Conservation (phyloP, 108 stramenopile genomes). For the Pseudonitzschia multistriata region DNA sequence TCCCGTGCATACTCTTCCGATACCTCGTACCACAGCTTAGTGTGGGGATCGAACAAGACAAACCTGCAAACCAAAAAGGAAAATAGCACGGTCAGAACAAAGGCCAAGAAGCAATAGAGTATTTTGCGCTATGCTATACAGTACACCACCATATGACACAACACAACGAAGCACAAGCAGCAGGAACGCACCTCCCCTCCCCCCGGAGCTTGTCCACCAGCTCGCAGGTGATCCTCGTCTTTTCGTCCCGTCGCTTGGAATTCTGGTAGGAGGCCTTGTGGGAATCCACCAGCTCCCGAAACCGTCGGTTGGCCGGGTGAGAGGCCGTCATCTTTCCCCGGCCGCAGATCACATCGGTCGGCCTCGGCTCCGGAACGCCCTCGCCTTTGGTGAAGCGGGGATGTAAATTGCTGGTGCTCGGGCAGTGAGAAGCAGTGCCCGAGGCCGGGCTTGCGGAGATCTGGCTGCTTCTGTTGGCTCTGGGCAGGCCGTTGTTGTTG, state of each 20-base stretch:
- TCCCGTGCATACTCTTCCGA: conserved; percentile 46
- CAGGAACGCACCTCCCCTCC: conserved; percentile 17
- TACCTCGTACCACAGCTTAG: conserved; percentile 40
- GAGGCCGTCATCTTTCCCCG: conserved; percentile 31
- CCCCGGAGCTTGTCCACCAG: conserved; percentile 31
- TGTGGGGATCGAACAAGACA: conserved; percentile 37
- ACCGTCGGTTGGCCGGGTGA: conserved; percentile 42
- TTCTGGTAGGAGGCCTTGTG: conserved; percentile 35
- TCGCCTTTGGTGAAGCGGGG: background rate
- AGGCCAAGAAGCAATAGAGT: background rate
- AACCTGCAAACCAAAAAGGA: conserved; percentile 26
- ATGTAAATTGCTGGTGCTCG: background rate
- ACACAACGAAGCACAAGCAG: background rate
- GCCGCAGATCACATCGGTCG: conserved; percentile 44
- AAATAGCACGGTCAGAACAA: background rate
- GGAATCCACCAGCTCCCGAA: conserved; percentile 34
- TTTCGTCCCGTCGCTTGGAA: conserved; percentile 37
- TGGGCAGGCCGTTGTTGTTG: too few species aligned
- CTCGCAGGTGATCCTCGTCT: conserved; percentile 42
- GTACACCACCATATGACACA: background rate
- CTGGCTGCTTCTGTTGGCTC: background rate
- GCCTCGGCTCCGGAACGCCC: conserved; percentile 19
- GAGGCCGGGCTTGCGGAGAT: too few species aligned
- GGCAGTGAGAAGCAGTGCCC: too few species aligned
- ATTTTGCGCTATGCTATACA: background rate